These are phyloP conservation scores for Hydnomerulius pinastri DNA, from an alignment of 768 basidiomycete genomes.

Conservation along the genomic window DNA sequence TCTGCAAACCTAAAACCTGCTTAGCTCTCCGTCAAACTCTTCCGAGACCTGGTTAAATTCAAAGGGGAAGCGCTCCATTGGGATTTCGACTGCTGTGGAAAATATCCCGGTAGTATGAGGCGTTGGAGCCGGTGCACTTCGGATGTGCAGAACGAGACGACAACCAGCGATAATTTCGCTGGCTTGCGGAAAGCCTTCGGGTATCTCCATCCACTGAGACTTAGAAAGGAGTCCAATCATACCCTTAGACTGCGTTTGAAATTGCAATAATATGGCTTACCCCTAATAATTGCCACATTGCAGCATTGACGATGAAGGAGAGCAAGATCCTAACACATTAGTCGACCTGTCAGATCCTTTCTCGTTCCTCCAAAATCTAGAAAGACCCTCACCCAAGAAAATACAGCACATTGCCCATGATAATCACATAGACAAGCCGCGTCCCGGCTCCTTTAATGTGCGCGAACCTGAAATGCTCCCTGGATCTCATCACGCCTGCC, in stretches of 20 bases:
- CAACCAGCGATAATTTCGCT: conserved; percentile 1
- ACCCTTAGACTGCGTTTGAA: no score
- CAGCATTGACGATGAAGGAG: background rate
- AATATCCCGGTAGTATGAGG: background rate
- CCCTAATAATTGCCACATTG: conserved; percentile 2
- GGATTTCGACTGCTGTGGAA: no score
- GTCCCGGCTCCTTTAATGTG: background rate
- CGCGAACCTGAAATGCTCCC: background rate
- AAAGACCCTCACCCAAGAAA: conserved; percentile 1
- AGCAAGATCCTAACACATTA: background rate
- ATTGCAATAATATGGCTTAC: background rate
- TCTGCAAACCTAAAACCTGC: no score
- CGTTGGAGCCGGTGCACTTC: background rate
- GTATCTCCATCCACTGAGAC: conserved; percentile 4
- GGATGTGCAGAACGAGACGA: conserved; percentile 5
- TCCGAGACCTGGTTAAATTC: no score
- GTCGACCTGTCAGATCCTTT: no score
- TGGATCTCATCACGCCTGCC: conserved; percentile 48
- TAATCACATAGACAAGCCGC: conserved; percentile 20
- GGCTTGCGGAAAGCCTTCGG: conserved; percentile 4
- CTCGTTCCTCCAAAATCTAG: background rate
- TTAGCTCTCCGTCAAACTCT: no score
- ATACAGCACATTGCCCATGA: conserved; percentile 7
- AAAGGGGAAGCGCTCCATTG: no score
- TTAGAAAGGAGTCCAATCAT: background rate